These are phyloP conservation scores for Sphagnum tenellum DNA, from an alignment of 225 moss, liverwort and hornwort species.

Conservation along the genomic window DNA sequence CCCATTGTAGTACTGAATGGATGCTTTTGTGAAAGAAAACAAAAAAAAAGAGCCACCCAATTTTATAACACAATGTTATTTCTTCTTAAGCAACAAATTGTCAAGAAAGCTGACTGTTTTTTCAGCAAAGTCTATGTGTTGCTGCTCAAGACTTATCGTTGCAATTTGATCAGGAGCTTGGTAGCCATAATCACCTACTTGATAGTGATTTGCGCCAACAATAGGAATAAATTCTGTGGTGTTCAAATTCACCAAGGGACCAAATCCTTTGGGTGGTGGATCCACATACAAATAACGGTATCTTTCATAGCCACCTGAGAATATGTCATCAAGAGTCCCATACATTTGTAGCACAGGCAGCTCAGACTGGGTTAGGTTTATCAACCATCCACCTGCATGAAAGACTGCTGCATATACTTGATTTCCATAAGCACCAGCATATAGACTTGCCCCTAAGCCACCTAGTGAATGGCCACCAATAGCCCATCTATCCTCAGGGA, in stretches of 20 bases:
- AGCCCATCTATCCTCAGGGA: conserved; percentile 51
- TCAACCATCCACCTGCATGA: conserved; percentile 25
- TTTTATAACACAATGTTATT: no score
- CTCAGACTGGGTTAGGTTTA: conserved; percentile 9
- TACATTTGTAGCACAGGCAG: conserved; percentile 21
- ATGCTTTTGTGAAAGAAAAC: no score
- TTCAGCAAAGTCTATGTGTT: conserved; percentile 18
- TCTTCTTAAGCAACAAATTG: not conserved
- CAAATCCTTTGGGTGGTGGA: conserved; percentile 15
- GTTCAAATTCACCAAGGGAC: conserved; percentile 23
- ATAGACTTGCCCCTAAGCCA: conserved; percentile 2
- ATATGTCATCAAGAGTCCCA: conserved; percentile 24
- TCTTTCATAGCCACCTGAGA: conserved; percentile 22
- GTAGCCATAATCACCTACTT: conserved; percentile 54
- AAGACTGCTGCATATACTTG: conserved; percentile 18
- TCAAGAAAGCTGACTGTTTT: conserved; percentile 24
- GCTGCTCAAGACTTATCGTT: conserved; percentile 37
- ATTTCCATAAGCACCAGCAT: conserved; percentile 14
- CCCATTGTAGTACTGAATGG: no score
- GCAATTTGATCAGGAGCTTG: conserved; percentile 31
- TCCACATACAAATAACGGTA: conserved; percentile 14
- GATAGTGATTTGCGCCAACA: conserved; percentile 34
- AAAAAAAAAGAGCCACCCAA: no score
- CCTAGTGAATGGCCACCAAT: conserved; percentile 48
- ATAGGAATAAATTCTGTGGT: conserved; percentile 19